Evolutionary conservation across 139 green algal genomes (phyloP).

Genomic region (Chlorella sp.): DNA sequence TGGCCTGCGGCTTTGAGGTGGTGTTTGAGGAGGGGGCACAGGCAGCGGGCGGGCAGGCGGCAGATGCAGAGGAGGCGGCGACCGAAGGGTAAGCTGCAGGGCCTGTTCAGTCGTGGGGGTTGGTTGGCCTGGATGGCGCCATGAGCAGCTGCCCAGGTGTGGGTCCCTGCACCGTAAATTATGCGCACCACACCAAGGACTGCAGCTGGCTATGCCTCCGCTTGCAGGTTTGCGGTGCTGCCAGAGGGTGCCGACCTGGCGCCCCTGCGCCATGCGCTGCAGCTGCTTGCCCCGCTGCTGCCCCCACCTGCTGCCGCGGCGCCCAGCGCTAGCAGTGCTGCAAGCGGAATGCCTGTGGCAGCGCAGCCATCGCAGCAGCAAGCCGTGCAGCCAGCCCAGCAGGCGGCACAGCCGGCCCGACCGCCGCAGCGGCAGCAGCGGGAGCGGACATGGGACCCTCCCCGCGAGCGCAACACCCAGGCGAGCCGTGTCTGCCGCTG

Average conservation of each 20-base stretch:
- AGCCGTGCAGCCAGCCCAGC: not conserved
- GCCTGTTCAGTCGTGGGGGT: too few species aligned
- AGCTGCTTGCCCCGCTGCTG: conserved; percentile 32
- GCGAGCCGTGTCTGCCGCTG: not conserved
- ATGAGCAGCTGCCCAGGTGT: not conserved
- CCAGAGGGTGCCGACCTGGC: conserved; percentile 62
- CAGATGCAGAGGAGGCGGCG: conserved; percentile 52
- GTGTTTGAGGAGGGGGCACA: conserved; percentile 45
- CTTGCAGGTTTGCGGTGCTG: conserved; percentile 62
- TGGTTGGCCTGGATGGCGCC: too few species aligned
- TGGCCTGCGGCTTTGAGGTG: conserved; percentile 56
- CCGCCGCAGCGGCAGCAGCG: conserved; percentile 9
- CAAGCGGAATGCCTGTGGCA: too few species aligned
- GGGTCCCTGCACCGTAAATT: too few species aligned
- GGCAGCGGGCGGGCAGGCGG: conserved; percentile 32
- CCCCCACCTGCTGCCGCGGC: not conserved
- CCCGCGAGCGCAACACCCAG: conserved; percentile 9
- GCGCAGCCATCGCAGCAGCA: not conserved
- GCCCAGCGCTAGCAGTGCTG: not conserved
- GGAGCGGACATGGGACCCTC: conserved; percentile 11
- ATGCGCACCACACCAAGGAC: too few species aligned
- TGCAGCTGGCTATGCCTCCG: not conserved
- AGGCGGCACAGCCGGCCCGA: not conserved
- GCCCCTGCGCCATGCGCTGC: conserved; percentile 45
- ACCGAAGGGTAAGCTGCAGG: not conserved